Evolutionary conservation across 495 filamentous ascomycete species (phyloP).

Genomic region (Daldinia decipiens): DNA sequence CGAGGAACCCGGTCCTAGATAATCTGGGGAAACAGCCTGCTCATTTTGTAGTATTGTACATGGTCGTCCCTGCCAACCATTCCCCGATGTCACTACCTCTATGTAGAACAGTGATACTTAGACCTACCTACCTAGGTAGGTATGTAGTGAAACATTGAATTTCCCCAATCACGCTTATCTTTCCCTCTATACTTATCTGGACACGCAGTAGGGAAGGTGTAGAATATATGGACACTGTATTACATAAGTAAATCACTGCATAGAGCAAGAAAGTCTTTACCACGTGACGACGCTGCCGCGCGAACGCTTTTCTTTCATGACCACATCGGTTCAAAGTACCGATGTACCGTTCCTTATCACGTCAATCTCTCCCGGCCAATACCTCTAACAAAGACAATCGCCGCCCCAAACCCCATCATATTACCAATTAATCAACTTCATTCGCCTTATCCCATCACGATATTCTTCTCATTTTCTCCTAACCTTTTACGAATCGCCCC

Average conservation of each 20-base stretch:
- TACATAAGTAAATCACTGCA: background rate
- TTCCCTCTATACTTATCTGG: no score
- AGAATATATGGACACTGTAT: background rate
- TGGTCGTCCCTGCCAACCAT: conserved; percentile 1
- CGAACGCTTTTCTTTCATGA: conserved; percentile 2
- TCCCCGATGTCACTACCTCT: background rate
- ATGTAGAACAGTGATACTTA: background rate
- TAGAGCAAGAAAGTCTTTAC: background rate
- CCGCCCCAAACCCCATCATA: conserved; percentile 26
- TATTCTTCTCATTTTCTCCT: conserved; percentile 12
- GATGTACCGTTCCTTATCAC: conserved; percentile 31
- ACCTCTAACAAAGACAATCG: conserved; percentile 32
- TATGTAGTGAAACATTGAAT: background rate
- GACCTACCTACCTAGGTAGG: no score
- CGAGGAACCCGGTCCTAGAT: conserved; percentile 30
- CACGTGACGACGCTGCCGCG: background rate
- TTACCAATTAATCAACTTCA: conserved; percentile 25
- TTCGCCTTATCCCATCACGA: conserved; percentile 19
- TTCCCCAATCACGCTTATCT: background rate
- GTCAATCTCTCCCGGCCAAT: conserved; percentile 19
- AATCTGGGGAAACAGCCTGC: conserved; percentile 30
- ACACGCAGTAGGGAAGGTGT: background rate
- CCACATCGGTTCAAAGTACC: background rate
- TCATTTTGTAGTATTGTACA: background rate
- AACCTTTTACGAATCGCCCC: background rate